Evolutionary conservation across 2,329 filamentous ascomycete species (phyloP), one percentile per base, ranked within the genome.

Genomic region (Diaporthe helianthi): DNA sequence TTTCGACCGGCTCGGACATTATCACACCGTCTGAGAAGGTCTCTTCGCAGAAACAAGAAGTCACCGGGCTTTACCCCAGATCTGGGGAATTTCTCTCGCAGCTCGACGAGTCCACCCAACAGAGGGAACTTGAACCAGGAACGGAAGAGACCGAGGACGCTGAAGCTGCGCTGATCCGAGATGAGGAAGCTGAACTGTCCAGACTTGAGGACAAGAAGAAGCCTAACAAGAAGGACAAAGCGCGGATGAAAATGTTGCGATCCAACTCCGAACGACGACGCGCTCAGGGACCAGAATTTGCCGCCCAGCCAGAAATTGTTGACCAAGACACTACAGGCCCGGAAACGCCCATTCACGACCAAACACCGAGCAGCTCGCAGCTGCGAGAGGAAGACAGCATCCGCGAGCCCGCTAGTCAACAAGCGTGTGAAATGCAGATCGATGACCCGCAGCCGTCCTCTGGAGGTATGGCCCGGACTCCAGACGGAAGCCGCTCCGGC

Each of bases 141-240:
- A 17, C 12, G 17, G 31, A 52, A 54, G n/a, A 41, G 7, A 2
- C 5, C 10, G 63, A 65, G 29, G 55, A 64, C 33, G 17, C 44
- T 29, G 64, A 69, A 24, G 46, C 46, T 24, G 29, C 44, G 4
- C 4, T 65, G 26, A 41, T 54, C 10, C 63, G 47, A 38, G 58
- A 71, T n/a, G 70, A 71, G 26, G 49, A 61, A 15, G 58, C 36
- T 13, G 64, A 69, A 26, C 44, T 71, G 1, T 65, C 63, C 36
- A 53, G 64, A 55, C 67, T 71, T 7, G 61, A 64, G 31, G 52
- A 38, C 33, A 71, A 67, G 55, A 71, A 53, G 24, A 71, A 69
- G n/a, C 67, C 33, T 17, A 67, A 38, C 44, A 71, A 67, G 46
- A 71, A 69, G 22, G 70, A 69, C 46, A 71, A 71, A 49, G 26